phyloP scores from a whole-genome alignment of 2,329 filamentous ascomycete genomes.

The Trematosphaeria pertusa region DNA sequence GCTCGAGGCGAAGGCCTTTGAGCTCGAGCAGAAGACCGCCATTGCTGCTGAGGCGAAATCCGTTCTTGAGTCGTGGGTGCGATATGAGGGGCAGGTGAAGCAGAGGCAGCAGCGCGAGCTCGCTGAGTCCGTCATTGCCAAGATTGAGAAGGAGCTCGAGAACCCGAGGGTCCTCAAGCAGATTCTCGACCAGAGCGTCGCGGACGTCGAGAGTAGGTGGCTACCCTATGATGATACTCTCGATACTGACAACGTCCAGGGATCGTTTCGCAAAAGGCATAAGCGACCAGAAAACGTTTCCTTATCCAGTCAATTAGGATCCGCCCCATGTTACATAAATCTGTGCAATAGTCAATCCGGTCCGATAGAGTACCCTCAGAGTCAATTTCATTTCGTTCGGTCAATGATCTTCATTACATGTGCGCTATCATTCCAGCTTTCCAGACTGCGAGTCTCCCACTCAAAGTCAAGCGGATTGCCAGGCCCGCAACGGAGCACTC shows the following conservation, averaged over 20 bases:
- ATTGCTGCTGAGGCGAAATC: constrained; percentile 91
- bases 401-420: constrained; percentile 1
- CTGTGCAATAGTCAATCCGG: constrained; percentile 50
- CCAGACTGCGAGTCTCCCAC: not conserved
- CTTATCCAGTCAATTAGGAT: constrained; percentile 29
- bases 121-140: constrained; percentile 89
- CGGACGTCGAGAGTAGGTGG: constrained; percentile 90
- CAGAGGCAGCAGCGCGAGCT: constrained; percentile 97
- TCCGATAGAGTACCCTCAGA: constrained; percentile 38
- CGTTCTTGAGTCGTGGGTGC: constrained; percentile 97
- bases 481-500: too few relatives aligned
- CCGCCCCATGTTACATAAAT: constrained; percentile 47
- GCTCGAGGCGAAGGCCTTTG: constrained; percentile 94
- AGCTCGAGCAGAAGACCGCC: constrained; percentile 95
- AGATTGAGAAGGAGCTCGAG: constrained; percentile 98
- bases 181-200: constrained; percentile 95
- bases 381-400: constrained; percentile 18
- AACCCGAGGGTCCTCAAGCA: constrained; percentile 97
- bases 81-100: constrained; percentile 99
- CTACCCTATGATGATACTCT: too few relatives aligned
- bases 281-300: constrained; percentile 36
- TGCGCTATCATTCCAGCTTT: not conserved
- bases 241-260: constrained; percentile 35
- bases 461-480: too few relatives aligned
- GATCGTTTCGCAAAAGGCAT: constrained; percentile 50